Percentiles rank a stretch among this genome's conserved stretches.
These are phyloP conservation scores for Termitomyces bulborhizus DNA, from an alignment of 768 basidiomycete genomes.

Conservation along the genomic window DNA sequence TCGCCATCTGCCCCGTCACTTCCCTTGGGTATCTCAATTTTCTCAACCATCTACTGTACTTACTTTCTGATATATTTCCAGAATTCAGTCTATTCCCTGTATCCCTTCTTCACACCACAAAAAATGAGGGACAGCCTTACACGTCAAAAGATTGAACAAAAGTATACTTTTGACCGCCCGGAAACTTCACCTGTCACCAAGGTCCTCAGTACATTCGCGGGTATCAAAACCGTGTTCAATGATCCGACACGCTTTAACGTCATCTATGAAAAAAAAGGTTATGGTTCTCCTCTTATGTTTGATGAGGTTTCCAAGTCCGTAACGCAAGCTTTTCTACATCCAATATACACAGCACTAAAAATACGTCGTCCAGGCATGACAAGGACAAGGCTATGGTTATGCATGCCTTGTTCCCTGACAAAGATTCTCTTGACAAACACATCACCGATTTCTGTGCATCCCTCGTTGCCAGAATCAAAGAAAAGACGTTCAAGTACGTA, in stretches of 20 bases:
- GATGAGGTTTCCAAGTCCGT: constrained; percentile 28
- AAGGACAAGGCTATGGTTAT: constrained; percentile 19
- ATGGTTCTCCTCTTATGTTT: constrained; percentile 34
- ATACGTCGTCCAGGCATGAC: constrained; percentile 19
- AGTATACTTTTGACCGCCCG: constrained; percentile 38
- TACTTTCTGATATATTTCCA: not conserved
- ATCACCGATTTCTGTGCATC: constrained; percentile 22
- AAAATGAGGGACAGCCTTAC: constrained; percentile 29
- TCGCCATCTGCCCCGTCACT: constrained; percentile 16
- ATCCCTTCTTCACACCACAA: constrained; percentile 40
- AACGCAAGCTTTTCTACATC: not conserved
- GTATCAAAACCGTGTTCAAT: constrained; percentile 27
- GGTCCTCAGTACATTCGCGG: constrained; percentile 26
- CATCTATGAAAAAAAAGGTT: constrained; percentile 31
- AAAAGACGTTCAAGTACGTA: constrained; percentile 23
- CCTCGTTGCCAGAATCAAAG: constrained; percentile 21
- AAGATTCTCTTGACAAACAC: constrained; percentile 22
- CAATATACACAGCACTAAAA: not conserved
- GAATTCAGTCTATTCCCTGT: constrained; percentile 15
- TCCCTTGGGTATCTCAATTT: constrained; percentile 11
- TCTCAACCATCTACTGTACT: not conserved
- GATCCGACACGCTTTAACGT: constrained; percentile 31
- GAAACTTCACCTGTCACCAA: constrained; percentile 19
- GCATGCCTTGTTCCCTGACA: constrained; percentile 30
- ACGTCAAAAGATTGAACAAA: constrained; percentile 28